A percentile compares a stretch with the other conserved stretches of the same genome.
These are phyloP conservation scores for Leccinum proliferum DNA, from an alignment of 1,284 basidiomycete genomes.

Conservation along the genomic window DNA sequence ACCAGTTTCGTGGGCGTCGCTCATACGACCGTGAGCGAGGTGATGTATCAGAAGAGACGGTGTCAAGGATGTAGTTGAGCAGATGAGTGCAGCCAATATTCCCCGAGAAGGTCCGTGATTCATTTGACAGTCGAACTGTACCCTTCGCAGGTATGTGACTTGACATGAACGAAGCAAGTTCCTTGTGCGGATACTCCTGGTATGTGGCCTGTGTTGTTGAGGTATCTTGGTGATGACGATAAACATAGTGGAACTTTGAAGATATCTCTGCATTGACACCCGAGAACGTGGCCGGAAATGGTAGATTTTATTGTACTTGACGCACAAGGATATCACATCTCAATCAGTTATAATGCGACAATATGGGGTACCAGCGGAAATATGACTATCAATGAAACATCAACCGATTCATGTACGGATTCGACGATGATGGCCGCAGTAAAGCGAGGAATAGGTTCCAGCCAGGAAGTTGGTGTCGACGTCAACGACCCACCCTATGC, in stretches of 20 bases:
- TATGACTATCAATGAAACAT: slow-evolving; percentile 61
- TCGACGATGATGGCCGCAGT: background rate
- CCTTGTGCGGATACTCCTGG: slow-evolving; percentile 64
- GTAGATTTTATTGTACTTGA: slow-evolving; percentile 28
- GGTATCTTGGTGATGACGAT: slow-evolving; percentile 3
- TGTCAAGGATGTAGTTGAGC: slow-evolving; percentile 41
- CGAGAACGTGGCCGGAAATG: slow-evolving; percentile 49
- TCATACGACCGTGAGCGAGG: too few relatives aligned
- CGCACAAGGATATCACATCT: background rate
- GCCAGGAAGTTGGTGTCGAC: slow-evolving; percentile 39
- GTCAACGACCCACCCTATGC: slow-evolving; percentile 60
- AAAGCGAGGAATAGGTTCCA: slow-evolving; percentile 32
- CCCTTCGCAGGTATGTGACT: slow-evolving; percentile 70
- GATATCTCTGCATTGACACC: slow-evolving; percentile 34
- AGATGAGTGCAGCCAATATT: slow-evolving; percentile 58
- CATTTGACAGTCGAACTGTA: slow-evolving; percentile 33
- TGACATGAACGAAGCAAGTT: slow-evolving; percentile 69
- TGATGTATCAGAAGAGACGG: too few relatives aligned
- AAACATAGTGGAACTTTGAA: slow-evolving; percentile 43
- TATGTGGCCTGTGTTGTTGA: slow-evolving; percentile 25
- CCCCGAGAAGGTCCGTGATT: slow-evolving; percentile 50
- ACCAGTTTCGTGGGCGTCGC: too few relatives aligned
- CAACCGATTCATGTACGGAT: slow-evolving; percentile 40
- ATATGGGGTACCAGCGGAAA: slow-evolving; percentile 68
- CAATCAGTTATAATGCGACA: slow-evolving; percentile 52